Evolutionary conservation across 202 grass and related monocot species (phyloP).

Genomic region (Saccharum hybrid): DNA sequence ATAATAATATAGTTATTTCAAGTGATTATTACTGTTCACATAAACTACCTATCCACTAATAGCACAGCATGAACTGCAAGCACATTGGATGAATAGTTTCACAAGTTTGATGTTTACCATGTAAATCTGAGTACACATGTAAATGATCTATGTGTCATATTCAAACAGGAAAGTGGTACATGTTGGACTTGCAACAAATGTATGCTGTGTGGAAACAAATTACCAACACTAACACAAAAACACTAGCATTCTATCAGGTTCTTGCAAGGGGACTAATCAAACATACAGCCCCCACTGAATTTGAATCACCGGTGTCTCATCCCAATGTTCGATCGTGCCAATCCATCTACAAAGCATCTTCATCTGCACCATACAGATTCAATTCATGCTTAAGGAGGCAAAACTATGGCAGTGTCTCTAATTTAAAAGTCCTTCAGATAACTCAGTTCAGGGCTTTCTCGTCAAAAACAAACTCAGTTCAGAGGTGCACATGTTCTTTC

Average conservation of each 20-base stretch:
- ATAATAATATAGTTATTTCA: neutral
- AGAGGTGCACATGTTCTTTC: slow-evolving; percentile 14
- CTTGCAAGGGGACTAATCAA: slow-evolving; percentile 25
- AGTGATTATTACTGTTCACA: neutral
- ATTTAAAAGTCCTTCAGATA: neutral
- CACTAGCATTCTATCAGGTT: slow-evolving; percentile 27
- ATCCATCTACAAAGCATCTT: slow-evolving; percentile 13
- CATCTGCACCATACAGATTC: slow-evolving; percentile 24
- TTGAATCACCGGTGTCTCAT: slow-evolving; percentile 40
- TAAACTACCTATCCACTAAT: neutral
- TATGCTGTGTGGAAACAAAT: slow-evolving; percentile 22
- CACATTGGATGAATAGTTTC: slow-evolving; percentile 7
- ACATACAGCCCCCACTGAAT: slow-evolving; percentile 35
- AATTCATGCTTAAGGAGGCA: slow-evolving; percentile 16
- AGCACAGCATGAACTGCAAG: slow-evolving; percentile 5
- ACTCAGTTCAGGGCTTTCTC: neutral
- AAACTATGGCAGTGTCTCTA: slow-evolving; percentile 18
- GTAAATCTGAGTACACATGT: neutral
- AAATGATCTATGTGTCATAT: slow-evolving; percentile 28
- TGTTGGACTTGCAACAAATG: slow-evolving; percentile 27
- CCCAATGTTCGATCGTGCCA: slow-evolving; percentile 41
- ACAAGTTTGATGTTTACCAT: slow-evolving; percentile 15
- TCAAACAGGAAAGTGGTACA: slow-evolving; percentile 26
- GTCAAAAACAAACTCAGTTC: neutral
- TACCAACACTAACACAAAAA: slow-evolving; percentile 33